These are phyloP conservation scores for Chaetoscypha palmicola DNA, from an alignment of 2,329 filamentous ascomycete genomes.

Conservation along the genomic window DNA sequence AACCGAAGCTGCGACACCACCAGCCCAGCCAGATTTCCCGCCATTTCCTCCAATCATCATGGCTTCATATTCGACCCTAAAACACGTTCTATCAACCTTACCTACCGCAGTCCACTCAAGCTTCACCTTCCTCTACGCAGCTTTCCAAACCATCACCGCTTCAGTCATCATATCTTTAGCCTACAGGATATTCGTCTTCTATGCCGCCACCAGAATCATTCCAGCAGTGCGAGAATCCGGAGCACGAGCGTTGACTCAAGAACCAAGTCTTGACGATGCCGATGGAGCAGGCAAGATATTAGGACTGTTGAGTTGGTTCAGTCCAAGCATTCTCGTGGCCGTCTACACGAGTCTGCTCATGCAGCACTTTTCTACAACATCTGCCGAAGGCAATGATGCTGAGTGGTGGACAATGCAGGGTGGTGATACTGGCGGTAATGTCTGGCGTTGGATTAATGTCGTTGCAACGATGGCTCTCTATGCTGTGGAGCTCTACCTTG, in stretches of 20 bases:
- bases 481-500: constrained; percentile 81
- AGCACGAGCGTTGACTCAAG: constrained; percentile 72
- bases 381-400: constrained; percentile 52
- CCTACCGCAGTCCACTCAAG: constrained; percentile 77
- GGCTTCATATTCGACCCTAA: constrained; percentile 90
- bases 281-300: constrained; percentile 76
- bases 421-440: constrained; percentile 73
- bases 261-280: constrained; percentile 77
- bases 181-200: constrained; percentile 91
- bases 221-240: constrained; percentile 86
- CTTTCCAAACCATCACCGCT: constrained; percentile 90
- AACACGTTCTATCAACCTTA: constrained; percentile 77
- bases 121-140: constrained; percentile 80
- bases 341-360: constrained; percentile 94
- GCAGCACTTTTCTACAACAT: constrained; percentile 83
- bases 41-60: constrained; percentile 97
- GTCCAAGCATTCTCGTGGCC: constrained; percentile 86
- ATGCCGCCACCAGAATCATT: constrained; percentile 91
- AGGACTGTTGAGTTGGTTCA: constrained; percentile 86
- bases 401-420: constrained; percentile 82
- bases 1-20: constrained; percentile 45
- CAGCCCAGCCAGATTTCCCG: constrained; percentile 77
- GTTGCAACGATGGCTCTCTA: constrained; percentile 85
- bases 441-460: constrained; percentile 92
- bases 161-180: constrained; percentile 92